phyloP scores from a whole-genome alignment of 306 rosid genomes.

The Vachellia collinsii region DNA sequence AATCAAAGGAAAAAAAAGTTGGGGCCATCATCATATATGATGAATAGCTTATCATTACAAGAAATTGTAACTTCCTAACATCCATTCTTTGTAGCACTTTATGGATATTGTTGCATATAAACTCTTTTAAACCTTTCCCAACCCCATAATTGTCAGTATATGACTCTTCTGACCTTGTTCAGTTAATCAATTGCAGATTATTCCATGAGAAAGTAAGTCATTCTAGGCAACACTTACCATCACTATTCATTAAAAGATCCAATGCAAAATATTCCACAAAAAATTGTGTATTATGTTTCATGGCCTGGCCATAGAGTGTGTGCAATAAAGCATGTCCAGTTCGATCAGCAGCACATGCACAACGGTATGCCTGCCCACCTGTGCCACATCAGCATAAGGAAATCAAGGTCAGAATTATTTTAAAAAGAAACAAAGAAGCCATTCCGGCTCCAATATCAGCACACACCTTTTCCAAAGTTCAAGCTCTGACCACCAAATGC shows the following conservation, averaged over 20 bases:
- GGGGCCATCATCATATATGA: no score
- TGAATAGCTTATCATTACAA: neutral
- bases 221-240: constrained; percentile 54
- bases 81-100: neutral
- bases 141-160: neutral
- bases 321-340: constrained; percentile 93
- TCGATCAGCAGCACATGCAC: constrained; percentile 98
- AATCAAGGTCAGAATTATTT: constrained; percentile 37
- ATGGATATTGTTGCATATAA: neutral
- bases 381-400: constrained; percentile 32
- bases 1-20: neutral
- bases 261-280: constrained; percentile 91
- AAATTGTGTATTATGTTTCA: constrained; percentile 91
- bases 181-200: neutral
- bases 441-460: constrained; percentile 19
- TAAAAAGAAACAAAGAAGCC: constrained; percentile 2
- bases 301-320: constrained; percentile 95
- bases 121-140: neutral
- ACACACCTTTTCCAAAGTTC: constrained; percentile 82
- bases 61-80: neutral
- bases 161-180: constrained; percentile 17
- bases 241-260: constrained; percentile 83
- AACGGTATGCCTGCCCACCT: constrained; percentile 96
- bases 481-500: constrained; percentile 98
- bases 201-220: constrained; percentile 1